Base-by-base conservation (phyloP, 495 filamentous ascomycete species). In the Penicillium pulvis region DNA sequence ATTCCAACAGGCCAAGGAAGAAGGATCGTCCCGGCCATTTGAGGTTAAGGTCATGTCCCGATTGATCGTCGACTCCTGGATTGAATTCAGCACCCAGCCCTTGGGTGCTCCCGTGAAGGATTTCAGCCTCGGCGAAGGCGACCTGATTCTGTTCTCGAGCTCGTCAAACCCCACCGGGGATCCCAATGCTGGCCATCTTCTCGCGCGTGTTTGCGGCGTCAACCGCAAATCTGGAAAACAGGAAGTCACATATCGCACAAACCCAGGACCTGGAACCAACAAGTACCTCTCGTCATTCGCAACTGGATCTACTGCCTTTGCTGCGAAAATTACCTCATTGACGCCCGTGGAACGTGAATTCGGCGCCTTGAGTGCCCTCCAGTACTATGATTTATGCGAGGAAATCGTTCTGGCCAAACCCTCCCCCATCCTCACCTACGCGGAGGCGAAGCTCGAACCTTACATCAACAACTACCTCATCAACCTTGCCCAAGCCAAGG, bases 321-420 rank as follows among this genome's bases (percentile, higher is more conserved):
- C 82, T n/a, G 81, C 87, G 47, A 94, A 92, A 63, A 83, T 97
- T 62, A 89, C 86, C 57, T 95, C 91, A 43, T 86, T 98, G 75
- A 93, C 86, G 11, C 92, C 94, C 0, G 85, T 97, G 41, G 95
- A 98, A 74, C 87, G 94, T 64, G 94, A 98, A 73, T 98, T 92
- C 73, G 93, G 90, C 49, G 91, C 95, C 7, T 71, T 98, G 31
- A 87, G 90, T 74, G 91, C 89, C 64, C 73, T 98, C 53, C 86
- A 97, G 67, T 97, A 94, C 69, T 98, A 97, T 59, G 94, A 98
- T 73, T 81, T 98, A 43, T 93, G 92, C 74, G 86, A 92, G 35
- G 94, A 98, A 70, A 88, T 98, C 53, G 76, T 94, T 49, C 82
- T 85, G 62, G 94, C 93, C 3, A 90, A 91, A 64, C 93, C 95